Conservation (phyloP, 768 basidiomycete species). For the Leccinellum rugosiceps region DNA sequence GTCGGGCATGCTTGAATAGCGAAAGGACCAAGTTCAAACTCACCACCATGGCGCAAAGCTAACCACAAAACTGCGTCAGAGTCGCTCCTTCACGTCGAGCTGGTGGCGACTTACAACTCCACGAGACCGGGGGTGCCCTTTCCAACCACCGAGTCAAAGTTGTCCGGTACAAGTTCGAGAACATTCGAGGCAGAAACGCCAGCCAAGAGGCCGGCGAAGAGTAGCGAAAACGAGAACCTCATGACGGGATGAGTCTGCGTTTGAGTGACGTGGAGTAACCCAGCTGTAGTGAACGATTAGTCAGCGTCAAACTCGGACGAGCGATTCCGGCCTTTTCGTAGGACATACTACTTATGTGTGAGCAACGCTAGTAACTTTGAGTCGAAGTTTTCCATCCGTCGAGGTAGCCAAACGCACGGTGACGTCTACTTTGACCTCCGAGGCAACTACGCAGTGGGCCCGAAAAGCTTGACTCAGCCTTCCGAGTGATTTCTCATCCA, state of each 20-base stretch:
- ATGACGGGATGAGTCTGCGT: constrained; percentile 40
- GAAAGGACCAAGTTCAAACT: constrained; percentile 21
- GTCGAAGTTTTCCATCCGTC: too few species aligned
- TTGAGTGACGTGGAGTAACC: constrained; percentile 34
- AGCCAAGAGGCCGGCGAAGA: constrained; percentile 55
- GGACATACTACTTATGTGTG: too few species aligned
- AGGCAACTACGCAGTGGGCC: too few species aligned
- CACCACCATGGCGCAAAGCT: constrained; percentile 93
- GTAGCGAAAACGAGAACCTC: constrained; percentile 54
- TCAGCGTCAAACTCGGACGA: constrained; percentile 11
- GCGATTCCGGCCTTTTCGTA: too few species aligned
- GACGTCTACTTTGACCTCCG: not conserved
- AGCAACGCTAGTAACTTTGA: too few species aligned
- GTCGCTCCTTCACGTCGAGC: not conserved
- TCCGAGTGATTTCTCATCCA: constrained; percentile 26
- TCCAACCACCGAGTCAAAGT: constrained; percentile 76
- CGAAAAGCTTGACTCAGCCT: too few species aligned
- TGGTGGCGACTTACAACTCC: constrained; percentile 71
- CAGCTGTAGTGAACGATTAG: constrained; percentile 27
- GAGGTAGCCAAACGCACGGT: too few species aligned
- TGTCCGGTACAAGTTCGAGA: constrained; percentile 67
- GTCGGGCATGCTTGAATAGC: not conserved
- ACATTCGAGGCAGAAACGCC: constrained; percentile 76
- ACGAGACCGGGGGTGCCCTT: constrained; percentile 81
- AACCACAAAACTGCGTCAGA: not conserved